phyloP scores from a whole-genome alignment of 73 alveolate species.

The Blepharisma japonicum region DNA sequence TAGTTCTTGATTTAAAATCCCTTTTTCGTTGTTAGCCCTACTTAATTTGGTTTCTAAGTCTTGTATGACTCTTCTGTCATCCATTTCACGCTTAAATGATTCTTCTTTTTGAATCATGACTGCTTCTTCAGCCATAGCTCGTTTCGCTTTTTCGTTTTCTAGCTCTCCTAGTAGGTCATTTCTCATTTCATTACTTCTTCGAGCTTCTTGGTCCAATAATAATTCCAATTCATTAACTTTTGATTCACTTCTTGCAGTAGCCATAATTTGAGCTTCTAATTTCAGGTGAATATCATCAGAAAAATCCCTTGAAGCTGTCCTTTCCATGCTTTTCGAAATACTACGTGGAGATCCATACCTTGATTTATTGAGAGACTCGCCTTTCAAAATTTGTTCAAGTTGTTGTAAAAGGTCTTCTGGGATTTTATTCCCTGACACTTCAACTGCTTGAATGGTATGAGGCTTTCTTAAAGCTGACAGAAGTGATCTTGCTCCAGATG shows the following conservation, averaged over 20 bases:
- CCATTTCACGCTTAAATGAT: constrained; percentile 38
- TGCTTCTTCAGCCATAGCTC: constrained; percentile 42
- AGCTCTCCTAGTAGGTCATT: constrained; percentile 49
- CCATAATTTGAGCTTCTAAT: background rate
- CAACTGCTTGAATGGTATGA: constrained; percentile 29
- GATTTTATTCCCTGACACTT: constrained; percentile 55
- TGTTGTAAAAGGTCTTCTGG: constrained; percentile 40
- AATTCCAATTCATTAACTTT: constrained; percentile 30
- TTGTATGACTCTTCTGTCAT: constrained; percentile 31
- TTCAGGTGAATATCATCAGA: constrained; percentile 22
- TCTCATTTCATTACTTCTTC: constrained; percentile 28
- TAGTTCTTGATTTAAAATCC: constrained; percentile 25
- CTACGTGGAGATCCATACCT: background rate
- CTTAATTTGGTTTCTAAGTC: constrained; percentile 45
- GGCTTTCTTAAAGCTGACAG: constrained; percentile 34
- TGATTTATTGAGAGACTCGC: constrained; percentile 29
- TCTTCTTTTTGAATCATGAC: constrained; percentile 48
- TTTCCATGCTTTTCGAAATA: background rate
- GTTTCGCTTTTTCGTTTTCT: constrained; percentile 41
- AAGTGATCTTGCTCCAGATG: constrained; percentile 44
- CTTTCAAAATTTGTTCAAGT: constrained; percentile 41
- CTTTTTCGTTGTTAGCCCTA: constrained; percentile 35
- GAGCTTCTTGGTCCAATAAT: constrained; percentile 38
- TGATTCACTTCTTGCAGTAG: constrained; percentile 30
- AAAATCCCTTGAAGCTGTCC: background rate